Base-by-base conservation (phyloP, 169 alveolate genomes). In the Eimeria praecox region DNA sequence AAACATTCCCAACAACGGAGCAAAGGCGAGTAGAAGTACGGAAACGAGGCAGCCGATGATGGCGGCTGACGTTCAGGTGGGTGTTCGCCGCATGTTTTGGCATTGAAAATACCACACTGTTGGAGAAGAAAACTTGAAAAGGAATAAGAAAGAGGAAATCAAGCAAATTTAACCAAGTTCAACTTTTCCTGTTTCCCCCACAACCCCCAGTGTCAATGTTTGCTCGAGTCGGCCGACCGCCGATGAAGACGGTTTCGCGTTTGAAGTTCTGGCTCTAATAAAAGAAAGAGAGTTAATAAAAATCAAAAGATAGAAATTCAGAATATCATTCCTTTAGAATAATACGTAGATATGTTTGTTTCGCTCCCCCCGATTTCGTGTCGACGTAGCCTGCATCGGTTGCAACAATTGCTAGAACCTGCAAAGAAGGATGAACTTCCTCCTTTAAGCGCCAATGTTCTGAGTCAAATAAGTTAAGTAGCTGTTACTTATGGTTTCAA, bases 41-140 rank as follows among this genome's bases (percentile, higher is more conserved):
- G n/a, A 30, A 69, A 35, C 49, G 18, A 35, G 46, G 24, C 80
- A 16, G 80, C 80, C 80, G 49, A n/a, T 69, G 49, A 10, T 33
- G 27, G 49, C 80, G n/a, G 80, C 80, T 33, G 49, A 35, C 14
- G 49, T 16, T 35, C 80, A 14, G 14, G 80, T 30, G 66, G 42
- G 46, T 24, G 69, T 27, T 46, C 66, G 42, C 89, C 46, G 89
- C 89, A 78, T 78, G 89, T 44, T 42, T 4, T 10, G 89, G 40
- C 66, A 46, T 42, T 78, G 80, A 33, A 69, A 35, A 1, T 2
- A n/a, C 49, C 44, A 14, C 80, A 30, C 40, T 69, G 80, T 6
- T 33, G 80, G n/a, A 64, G 27, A 14, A 6, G 2, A 44, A 3
- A 42, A 9, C 59, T 78, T 27, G 69, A 44, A 16, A 78, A 2